phyloP scores from a whole-genome alignment of 495 filamentous ascomycete genomes.

The Daldinia vernicosa region DNA sequence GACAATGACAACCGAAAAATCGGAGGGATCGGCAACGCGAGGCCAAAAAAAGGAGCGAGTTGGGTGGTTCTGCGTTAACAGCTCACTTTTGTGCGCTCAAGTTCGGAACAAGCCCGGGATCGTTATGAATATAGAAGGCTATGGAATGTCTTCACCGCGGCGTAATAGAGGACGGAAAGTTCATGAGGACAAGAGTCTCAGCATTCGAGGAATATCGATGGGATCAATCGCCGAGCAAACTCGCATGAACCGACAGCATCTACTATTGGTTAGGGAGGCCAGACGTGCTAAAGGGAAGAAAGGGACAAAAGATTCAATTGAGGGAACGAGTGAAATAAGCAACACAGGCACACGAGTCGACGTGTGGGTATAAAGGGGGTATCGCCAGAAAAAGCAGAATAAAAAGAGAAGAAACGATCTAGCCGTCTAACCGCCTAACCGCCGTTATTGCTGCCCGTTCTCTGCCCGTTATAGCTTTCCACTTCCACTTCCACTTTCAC shows the following conservation, averaged over 20 bases:
- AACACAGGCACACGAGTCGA: conserved; percentile 45
- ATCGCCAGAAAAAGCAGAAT: conserved; percentile 39
- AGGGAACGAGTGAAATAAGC: conserved; percentile 48
- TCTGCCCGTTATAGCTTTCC: conserved; percentile 10
- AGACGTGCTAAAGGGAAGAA: conserved; percentile 34
- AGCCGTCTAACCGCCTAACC: neutral
- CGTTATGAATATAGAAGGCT: conserved; percentile 34
- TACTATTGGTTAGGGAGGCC: conserved; percentile 30
- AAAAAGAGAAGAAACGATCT: conserved; percentile 20
- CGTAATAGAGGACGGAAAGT: conserved; percentile 7
- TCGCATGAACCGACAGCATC: conserved; percentile 35
- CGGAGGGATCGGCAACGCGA: conserved; percentile 40
- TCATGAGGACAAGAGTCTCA: conserved; percentile 27
- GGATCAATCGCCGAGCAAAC: conserved; percentile 16
- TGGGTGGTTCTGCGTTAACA: conserved; percentile 19
- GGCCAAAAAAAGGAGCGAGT: conserved; percentile 38
- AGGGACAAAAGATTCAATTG: conserved; percentile 42
- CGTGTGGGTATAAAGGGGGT: conserved; percentile 49
- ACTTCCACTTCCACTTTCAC: conserved; percentile 17
- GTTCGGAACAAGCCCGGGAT: conserved; percentile 14
- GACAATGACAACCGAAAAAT: conserved; percentile 24
- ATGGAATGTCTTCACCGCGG: conserved; percentile 37
- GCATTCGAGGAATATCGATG: conserved; percentile 25
- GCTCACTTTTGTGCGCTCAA: conserved; percentile 30
- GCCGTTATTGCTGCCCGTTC: neutral